Conservation (phyloP, 306 rosid species). For the Geum urbanum region DNA sequence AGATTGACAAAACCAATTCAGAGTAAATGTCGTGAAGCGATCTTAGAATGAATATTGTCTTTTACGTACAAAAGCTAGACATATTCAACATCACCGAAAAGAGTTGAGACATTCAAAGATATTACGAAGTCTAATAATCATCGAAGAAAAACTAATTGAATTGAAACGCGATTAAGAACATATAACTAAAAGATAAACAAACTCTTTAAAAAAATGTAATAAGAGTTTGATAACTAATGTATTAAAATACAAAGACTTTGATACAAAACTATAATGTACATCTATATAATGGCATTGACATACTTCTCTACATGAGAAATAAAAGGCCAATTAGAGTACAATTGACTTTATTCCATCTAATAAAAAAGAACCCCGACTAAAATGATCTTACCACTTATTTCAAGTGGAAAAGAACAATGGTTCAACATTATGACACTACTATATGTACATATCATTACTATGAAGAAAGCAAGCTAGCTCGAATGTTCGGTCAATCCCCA, state of each 20-base stretch:
- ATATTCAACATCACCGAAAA: not conserved
- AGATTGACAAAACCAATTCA: too few species aligned
- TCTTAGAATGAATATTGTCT: too few species aligned
- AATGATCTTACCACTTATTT: not conserved
- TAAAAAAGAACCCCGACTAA: not conserved
- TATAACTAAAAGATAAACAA: not conserved
- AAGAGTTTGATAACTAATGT: not conserved
- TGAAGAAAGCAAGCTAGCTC: not conserved
- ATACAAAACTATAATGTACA: not conserved
- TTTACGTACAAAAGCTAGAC: too few species aligned
- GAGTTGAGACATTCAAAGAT: not conserved
- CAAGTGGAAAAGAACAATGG: not conserved
- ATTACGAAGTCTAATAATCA: not conserved
- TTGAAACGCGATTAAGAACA: not conserved
- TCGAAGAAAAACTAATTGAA: not conserved
- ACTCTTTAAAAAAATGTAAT: not conserved
- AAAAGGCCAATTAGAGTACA: not conserved
- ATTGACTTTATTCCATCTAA: not conserved
- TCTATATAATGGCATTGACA: not conserved
- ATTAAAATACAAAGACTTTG: not conserved
- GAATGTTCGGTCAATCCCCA: too few species aligned
- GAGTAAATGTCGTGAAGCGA: too few species aligned
- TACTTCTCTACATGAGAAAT: slow-evolving; percentile 2
- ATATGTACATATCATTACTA: not conserved
- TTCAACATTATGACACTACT: not conserved